Percentiles rank a stretch among this genome's conserved stretches.
Conservation (phyloP, 2,329 filamentous ascomycete species). For the Diplocarpon rosae region DNA sequence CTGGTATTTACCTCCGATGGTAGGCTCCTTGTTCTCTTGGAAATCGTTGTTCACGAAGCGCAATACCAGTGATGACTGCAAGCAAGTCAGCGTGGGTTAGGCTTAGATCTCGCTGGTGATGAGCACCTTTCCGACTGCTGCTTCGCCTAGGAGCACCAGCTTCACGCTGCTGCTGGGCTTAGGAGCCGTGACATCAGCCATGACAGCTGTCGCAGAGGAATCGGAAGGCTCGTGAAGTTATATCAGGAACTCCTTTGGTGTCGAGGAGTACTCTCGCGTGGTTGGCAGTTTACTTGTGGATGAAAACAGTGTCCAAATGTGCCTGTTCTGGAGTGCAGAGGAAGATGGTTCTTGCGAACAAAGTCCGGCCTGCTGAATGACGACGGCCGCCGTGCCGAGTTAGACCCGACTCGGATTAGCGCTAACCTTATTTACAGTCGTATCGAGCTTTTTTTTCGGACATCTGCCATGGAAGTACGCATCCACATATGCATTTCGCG, state of each 20-base stretch:
- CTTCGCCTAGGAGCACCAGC: slow-evolving; percentile 93
- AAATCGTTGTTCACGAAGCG: slow-evolving; percentile 99
- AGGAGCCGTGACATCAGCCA: slow-evolving; percentile 66
- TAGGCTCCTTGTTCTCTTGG: slow-evolving; percentile 99
- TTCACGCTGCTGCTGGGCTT: slow-evolving; percentile 99
- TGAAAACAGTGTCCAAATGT: no score
- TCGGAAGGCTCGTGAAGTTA: neutral
- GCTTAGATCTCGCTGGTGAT: neutral
- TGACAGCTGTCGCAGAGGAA: slow-evolving; percentile 26
- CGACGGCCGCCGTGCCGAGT: neutral
- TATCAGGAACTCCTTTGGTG: neutral
- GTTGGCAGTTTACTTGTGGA: no score
- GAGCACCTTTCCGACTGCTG: slow-evolving; percentile 90
- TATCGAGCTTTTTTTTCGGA: no score
- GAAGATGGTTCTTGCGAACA: no score
- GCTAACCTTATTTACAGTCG: neutral
- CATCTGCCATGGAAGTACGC: no score
- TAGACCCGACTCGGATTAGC: neutral
- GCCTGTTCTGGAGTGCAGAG: no score
- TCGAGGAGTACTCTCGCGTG: neutral
- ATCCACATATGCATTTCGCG: no score
- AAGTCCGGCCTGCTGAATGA: neutral
- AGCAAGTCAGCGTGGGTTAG: slow-evolving; percentile 7
- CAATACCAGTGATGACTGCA: slow-evolving; percentile 85
- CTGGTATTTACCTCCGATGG: slow-evolving; percentile 70